Conservation (phyloP, 768 basidiomycete genomes). For the Agaricus bisporus region DNA sequence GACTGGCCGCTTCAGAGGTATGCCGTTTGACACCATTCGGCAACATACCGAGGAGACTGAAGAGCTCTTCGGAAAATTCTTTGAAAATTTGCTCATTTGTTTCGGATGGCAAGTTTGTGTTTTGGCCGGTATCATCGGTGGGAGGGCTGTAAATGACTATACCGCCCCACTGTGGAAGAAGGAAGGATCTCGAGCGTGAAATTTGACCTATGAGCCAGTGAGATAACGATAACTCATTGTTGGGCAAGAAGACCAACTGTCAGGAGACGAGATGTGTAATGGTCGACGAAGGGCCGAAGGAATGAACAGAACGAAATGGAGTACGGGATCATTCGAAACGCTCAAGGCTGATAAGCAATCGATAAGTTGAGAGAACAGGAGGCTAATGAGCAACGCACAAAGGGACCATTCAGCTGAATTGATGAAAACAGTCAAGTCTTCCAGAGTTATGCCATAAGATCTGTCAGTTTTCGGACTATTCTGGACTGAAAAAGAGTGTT, state of each 20-base stretch:
- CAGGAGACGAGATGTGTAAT: slow-evolving; percentile 52
- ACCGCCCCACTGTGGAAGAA: slow-evolving; percentile 92
- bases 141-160: slow-evolving; percentile 72
- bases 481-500: background rate
- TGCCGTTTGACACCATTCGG: slow-evolving; percentile 38
- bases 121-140: slow-evolving; percentile 17
- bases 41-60: slow-evolving; percentile 75
- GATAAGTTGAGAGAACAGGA: background rate
- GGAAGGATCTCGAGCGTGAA: slow-evolving; percentile 61
- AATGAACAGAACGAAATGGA: slow-evolving; percentile 88
- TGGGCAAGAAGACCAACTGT: slow-evolving; percentile 30
- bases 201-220: slow-evolving; percentile 32
- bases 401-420: slow-evolving; percentile 97
- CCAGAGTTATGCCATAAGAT: slow-evolving; percentile 59
- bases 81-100: slow-evolving; percentile 50
- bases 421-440: slow-evolving; percentile 87
- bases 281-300: slow-evolving; percentile 70
- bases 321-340: slow-evolving; percentile 86
- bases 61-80: slow-evolving; percentile 66
- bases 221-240: background rate
- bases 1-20: slow-evolving; percentile 15
- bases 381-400: slow-evolving; percentile 39
- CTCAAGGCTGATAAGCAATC: slow-evolving; percentile 63
- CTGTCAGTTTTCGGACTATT: slow-evolving; percentile 15
- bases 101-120: slow-evolving; percentile 31